Evolutionary conservation across 306 rosid genomes (phyloP).

Genomic region (Quercus variabilis): DNA sequence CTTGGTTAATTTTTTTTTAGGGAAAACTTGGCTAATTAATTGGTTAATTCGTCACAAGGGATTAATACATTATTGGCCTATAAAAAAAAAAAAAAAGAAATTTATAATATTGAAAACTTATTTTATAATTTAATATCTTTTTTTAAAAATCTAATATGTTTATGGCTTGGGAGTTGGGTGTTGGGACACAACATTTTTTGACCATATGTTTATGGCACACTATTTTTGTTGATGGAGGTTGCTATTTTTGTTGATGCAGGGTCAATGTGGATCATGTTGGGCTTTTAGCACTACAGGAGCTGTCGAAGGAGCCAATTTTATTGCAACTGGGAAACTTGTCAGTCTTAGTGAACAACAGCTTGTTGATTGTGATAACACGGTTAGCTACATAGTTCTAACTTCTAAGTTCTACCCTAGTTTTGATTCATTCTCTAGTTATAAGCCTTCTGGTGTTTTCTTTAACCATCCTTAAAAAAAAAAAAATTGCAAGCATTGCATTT

Average conservation of each 20-base stretch:
- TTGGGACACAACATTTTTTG: too few species aligned
- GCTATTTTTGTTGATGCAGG: constrained; percentile 34
- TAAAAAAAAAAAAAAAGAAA: too few species aligned
- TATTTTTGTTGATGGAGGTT: constrained; percentile 35
- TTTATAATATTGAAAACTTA: too few species aligned
- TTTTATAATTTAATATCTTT: too few species aligned
- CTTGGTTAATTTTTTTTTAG: too few species aligned
- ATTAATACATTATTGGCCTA: too few species aligned
- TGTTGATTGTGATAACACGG: constrained; percentile 77
- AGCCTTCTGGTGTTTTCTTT: neutral
- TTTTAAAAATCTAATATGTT: too few species aligned
- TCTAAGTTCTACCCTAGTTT: neutral
- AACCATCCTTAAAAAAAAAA: neutral
- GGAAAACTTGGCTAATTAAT: too few species aligned
- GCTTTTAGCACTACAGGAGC: constrained; percentile 92
- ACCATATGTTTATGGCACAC: too few species aligned
- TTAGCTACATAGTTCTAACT: neutral
- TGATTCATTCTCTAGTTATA: neutral
- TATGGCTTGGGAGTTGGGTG: too few species aligned
- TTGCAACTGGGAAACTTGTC: constrained; percentile 76
- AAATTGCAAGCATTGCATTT: neutral
- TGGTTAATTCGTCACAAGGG: too few species aligned
- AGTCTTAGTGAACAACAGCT: constrained; percentile 95
- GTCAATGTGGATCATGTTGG: constrained; percentile 90
- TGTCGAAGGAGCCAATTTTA: constrained; percentile 78